Evolutionary conservation across 1,139 yeast genomes (phyloP).

Genomic region (Saccharomyces hybrid): DNA sequence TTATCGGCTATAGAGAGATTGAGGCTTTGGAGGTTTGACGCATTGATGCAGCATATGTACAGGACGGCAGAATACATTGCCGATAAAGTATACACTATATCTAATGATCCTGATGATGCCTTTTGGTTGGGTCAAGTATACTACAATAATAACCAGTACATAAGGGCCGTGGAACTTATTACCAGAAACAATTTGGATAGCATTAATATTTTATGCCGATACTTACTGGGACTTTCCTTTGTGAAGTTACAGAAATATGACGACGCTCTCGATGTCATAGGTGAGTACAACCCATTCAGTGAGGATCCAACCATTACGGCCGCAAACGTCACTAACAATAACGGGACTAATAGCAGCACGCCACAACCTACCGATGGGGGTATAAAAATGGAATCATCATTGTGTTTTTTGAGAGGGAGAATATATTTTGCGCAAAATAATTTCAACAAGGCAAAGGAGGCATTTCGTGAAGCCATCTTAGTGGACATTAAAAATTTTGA

Average conservation of each 20-base stretch:
- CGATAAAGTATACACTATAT: slow-evolving; percentile 72
- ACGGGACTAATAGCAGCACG: slow-evolving; percentile 8
- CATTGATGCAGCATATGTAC: slow-evolving; percentile 86
- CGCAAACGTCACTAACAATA: slow-evolving; percentile 16
- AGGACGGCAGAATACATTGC: slow-evolving; percentile 87
- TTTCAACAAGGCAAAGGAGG: slow-evolving; percentile 79
- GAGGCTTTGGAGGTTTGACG: slow-evolving; percentile 90
- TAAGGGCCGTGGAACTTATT: slow-evolving; percentile 66
- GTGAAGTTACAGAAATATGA: slow-evolving; percentile 74
- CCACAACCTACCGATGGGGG: slow-evolving; percentile 51
- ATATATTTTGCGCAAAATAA: slow-evolving; percentile 79
- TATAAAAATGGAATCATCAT: slow-evolving; percentile 74
- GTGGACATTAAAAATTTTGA: slow-evolving; percentile 91
- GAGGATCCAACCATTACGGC: slow-evolving; percentile 7
- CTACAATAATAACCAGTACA: slow-evolving; percentile 60
- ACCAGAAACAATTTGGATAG: slow-evolving; percentile 36
- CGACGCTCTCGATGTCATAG: slow-evolving; percentile 80
- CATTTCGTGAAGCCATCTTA: slow-evolving; percentile 76
- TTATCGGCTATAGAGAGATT: slow-evolving; percentile 78
- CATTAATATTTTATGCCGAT: slow-evolving; percentile 63
- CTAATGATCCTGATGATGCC: slow-evolving; percentile 82
- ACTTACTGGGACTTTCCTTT: slow-evolving; percentile 70
- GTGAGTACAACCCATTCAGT: slow-evolving; percentile 69
- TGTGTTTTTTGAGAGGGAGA: slow-evolving; percentile 79
- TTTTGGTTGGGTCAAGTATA: slow-evolving; percentile 94